Evolutionary conservation across 139 green algal species (phyloP).

Genomic region (Dunaliella primolecta): DNA sequence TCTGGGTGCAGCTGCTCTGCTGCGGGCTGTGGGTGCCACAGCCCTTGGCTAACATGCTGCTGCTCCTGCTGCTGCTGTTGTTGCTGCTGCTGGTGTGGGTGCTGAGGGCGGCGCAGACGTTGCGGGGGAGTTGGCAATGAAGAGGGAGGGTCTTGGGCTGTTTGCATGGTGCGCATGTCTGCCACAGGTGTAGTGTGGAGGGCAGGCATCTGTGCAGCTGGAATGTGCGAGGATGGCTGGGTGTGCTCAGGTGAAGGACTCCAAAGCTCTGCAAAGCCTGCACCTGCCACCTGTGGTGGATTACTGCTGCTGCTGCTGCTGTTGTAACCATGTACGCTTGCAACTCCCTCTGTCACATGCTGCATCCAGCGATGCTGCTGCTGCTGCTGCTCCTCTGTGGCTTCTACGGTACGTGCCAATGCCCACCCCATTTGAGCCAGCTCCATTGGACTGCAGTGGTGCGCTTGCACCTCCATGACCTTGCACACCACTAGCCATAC

Average conservation of each 20-base stretch:
- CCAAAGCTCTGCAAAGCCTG: no score
- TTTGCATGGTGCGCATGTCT: not conserved
- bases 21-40: not conserved
- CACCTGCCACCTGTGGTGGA: no score
- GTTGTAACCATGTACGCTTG: no score
- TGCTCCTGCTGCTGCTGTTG: not conserved
- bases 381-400: not conserved
- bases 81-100: not conserved
- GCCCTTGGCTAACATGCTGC: no score
- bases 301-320: no score
- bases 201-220: no score
- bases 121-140: not conserved
- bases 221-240: no score
- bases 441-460: conserved; percentile 12
- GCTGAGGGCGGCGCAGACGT: not conserved
- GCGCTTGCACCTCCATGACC: not conserved
- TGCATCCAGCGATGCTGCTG: not conserved
- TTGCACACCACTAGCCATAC: not conserved
- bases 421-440: conserved; percentile 33
- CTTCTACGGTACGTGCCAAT: not conserved
- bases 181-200: not conserved
- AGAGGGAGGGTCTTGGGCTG: not conserved
- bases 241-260: no score
- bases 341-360: no score
- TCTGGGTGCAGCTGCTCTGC: not conserved